Evolutionary conservation across 2,329 filamentous ascomycete genomes (phyloP), one percentile per base, ranked within the genome.

Genomic region (Sarocladium brachiariae): DNA sequence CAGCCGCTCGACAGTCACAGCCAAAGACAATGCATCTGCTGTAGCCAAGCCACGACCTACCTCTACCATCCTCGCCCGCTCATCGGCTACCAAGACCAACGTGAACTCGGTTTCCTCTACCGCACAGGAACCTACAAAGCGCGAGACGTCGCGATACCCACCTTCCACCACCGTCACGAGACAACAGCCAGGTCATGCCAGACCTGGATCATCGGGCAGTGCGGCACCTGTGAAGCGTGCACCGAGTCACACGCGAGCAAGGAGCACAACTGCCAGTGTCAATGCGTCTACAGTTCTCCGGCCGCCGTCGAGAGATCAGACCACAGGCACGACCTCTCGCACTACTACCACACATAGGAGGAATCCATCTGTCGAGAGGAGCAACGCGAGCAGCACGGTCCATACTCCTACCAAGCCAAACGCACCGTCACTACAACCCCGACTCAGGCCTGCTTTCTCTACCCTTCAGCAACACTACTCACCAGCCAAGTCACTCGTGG

Each of bases 401-500:
- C 43, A 47, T 37, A 43, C 51, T 33, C n/a, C 53, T 33, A 34
- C 52, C 30, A 43, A 60, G 43, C 31, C 55, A 47, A 50, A 50
- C 39, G 25, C 49, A 31, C 34, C 49, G 25, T 33, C 43, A 50
- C 54, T 58, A 16, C 63, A 62, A 35, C 63, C 67, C 16, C 63
- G 67, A n/a, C 65, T 69, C 23, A 74, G 75, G 8, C 79, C 81
- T 0, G 68, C 74, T 43, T 86, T 86, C 64, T 78, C 72, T 45
- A 84, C 77, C 1, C 74, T 80, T 34, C 82, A 86, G 57, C 82
- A 86, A 57, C 81, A 86, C 65, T 86, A 79, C 67, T 83, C 80
- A 24, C 83, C 84, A 0, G 77, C 78, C 39, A 85, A 85, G 59
- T 72, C 70, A 3, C 67, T 73, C 8, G 74, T 77, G 0, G 79